Evolutionary conservation across 2,329 filamentous ascomycete genomes (phyloP).

Genomic region (Aspergillus pseudoglaucus): DNA sequence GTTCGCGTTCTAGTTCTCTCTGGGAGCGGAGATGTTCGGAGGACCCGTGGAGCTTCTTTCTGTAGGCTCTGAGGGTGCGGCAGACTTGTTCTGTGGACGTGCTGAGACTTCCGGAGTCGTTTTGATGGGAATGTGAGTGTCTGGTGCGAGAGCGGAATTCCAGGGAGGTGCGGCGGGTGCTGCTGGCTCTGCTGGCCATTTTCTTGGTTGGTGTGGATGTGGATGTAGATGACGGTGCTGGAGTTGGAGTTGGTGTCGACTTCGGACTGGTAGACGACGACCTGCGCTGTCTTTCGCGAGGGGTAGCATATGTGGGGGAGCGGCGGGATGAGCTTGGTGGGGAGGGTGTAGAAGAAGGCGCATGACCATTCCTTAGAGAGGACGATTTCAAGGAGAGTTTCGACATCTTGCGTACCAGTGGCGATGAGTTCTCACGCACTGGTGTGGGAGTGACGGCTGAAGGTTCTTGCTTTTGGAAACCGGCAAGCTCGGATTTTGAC

Average conservation of each 20-base stretch:
- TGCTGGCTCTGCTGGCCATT: slow-evolving; percentile 21
- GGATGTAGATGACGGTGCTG: slow-evolving; percentile 34
- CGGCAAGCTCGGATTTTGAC: slow-evolving; percentile 78
- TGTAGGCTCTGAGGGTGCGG: slow-evolving; percentile 51
- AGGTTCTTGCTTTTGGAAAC: slow-evolving; percentile 56
- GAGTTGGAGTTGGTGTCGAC: slow-evolving; percentile 16
- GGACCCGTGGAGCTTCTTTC: slow-evolving; percentile 50
- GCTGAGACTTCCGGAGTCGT: slow-evolving; percentile 43
- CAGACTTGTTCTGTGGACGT: slow-evolving; percentile 53
- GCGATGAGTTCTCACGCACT: slow-evolving; percentile 42
- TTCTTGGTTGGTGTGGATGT: slow-evolving; percentile 23
- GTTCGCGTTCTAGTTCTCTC: slow-evolving; percentile 52
- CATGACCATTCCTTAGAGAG: slow-evolving; percentile 23
- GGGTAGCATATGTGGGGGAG: slow-evolving; percentile 22
- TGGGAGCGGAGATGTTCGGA: slow-evolving; percentile 44
- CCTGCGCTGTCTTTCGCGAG: slow-evolving; percentile 20
- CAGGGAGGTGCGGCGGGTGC: slow-evolving; percentile 41
- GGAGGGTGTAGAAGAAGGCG: slow-evolving; percentile 25
- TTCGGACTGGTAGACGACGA: slow-evolving; percentile 37
- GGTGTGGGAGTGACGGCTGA: slow-evolving; percentile 38
- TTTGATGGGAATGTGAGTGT: slow-evolving; percentile 20
- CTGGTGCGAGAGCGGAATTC: slow-evolving; percentile 47
- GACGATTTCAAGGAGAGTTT: slow-evolving; percentile 43
- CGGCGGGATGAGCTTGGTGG: slow-evolving; percentile 23
- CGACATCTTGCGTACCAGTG: slow-evolving; percentile 50